These are phyloP conservation scores for Phellopilus nigrolimitatus DNA, from an alignment of 1,284 basidiomycete species.

Conservation along the genomic window DNA sequence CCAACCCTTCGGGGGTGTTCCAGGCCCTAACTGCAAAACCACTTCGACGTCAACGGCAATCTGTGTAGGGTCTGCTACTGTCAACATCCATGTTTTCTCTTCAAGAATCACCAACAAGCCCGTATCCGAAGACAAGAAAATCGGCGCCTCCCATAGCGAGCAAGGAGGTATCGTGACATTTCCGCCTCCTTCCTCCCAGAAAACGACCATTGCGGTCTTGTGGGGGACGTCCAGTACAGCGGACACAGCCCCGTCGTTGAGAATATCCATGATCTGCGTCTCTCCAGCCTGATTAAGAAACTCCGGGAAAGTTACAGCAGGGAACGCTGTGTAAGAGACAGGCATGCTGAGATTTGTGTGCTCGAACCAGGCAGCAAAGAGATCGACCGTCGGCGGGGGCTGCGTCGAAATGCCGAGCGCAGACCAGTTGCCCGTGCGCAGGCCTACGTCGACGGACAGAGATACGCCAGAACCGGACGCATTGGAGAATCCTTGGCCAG, in stretches of 20 bases:
- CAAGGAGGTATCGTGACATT: constrained; percentile 21
- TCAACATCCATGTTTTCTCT: constrained; percentile 38
- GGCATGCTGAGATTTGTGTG: constrained; percentile 36
- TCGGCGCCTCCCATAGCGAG: constrained; percentile 24
- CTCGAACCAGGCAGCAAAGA: constrained; percentile 59
- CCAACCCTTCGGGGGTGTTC: constrained; percentile 28
- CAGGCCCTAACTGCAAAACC: constrained; percentile 28
- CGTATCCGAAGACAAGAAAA: constrained; percentile 37
- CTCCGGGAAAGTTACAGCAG: constrained; percentile 35
- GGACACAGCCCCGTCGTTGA: constrained; percentile 40
- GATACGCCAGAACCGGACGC: constrained; percentile 25
- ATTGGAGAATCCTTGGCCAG: not conserved
- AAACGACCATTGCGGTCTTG: constrained; percentile 37
- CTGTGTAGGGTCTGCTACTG: constrained; percentile 56
- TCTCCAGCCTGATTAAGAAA: constrained; percentile 29
- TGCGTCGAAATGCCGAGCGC: constrained; percentile 55
- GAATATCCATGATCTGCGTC: constrained; percentile 34
- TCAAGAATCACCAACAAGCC: constrained; percentile 44
- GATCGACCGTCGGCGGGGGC: constrained; percentile 45
- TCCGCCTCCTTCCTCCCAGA: constrained; percentile 40
- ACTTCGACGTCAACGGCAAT: constrained; percentile 23
- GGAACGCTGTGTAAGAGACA: constrained; percentile 51
- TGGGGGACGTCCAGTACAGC: constrained; percentile 38
- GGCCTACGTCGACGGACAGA: constrained; percentile 43
- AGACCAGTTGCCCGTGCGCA: constrained; percentile 56